phyloP scores from a whole-genome alignment of 1,284 basidiomycete genomes.

The Inonotus obliquus region DNA sequence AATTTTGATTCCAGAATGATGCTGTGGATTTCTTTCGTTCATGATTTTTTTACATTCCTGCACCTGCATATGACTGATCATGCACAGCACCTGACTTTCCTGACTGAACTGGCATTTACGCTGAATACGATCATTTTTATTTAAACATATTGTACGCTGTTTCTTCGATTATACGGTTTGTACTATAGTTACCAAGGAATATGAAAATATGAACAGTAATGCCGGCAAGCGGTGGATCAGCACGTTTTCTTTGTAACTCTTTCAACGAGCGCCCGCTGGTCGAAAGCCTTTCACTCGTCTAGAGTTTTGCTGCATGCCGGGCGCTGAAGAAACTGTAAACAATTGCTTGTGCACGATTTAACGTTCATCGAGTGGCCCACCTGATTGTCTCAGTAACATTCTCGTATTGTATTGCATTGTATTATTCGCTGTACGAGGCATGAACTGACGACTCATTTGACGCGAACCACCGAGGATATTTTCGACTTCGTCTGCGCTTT shows the following conservation, averaged over 20 bases:
- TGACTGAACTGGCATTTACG: background rate
- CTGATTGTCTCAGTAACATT: conserved; percentile 7
- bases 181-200: conserved; percentile 6
- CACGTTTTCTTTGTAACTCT: background rate
- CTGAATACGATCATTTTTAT: background rate
- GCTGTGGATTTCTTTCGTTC: background rate
- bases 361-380: background rate
- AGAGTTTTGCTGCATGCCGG: background rate
- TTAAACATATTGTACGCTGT: background rate
- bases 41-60: background rate
- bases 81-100: background rate
- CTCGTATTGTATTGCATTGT: conserved; percentile 6
- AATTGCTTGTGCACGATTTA: background rate
- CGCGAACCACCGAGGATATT: conserved; percentile 41
- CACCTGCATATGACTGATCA: background rate
- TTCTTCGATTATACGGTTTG: background rate
- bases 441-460: conserved; percentile 19
- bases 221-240: background rate
- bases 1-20: conserved; percentile 21
- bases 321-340: background rate
- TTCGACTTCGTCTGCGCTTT: conserved; percentile 65
- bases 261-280: conserved; percentile 8
- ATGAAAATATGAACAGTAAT: background rate
- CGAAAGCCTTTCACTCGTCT: conserved; percentile 11
- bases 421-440: conserved; percentile 9